A percentile compares a stretch with the other conserved stretches of the same genome.
These are phyloP conservation scores for Eimeria falciformis DNA, from an alignment of 169 alveolate genomes.

Conservation along the genomic window DNA sequence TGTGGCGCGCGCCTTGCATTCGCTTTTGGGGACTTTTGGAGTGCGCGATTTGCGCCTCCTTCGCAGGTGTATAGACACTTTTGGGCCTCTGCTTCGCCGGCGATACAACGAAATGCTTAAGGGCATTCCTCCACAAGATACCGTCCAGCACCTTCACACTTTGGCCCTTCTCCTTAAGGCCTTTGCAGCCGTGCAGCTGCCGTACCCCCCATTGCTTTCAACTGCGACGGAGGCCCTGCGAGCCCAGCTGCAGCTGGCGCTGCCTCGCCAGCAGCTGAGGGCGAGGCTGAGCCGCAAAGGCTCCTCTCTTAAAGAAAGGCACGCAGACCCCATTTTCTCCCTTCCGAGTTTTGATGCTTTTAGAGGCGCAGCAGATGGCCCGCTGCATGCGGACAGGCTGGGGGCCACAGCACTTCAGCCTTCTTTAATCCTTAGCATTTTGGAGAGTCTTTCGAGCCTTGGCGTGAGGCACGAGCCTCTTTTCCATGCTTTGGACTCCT, in stretches of 20 bases:
- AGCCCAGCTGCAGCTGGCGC: neutral
- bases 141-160: conserved; percentile 12
- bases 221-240: neutral
- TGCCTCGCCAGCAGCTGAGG: neutral
- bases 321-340: neutral
- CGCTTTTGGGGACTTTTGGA: neutral
- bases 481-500: neutral
- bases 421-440: neutral
- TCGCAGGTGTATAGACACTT: conserved; percentile 8
- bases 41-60: neutral
- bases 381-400: neutral
- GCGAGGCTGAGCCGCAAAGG: neutral
- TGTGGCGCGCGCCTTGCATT: conserved; percentile 34
- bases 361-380: neutral
- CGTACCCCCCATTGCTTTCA: conserved; percentile 10
- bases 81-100: conserved; percentile 36
- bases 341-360: neutral
- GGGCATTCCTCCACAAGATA: conserved; percentile 4
- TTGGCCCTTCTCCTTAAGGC: conserved; percentile 48
- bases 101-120: neutral
- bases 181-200: conserved; percentile 44
- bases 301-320: neutral
- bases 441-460: neutral
- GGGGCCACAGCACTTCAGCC: neutral
- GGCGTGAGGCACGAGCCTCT: conserved; percentile 36